Evolutionary conservation across 2,329 filamentous ascomycete genomes (phyloP).

Genomic region (Clonostachys rhizophaga): DNA sequence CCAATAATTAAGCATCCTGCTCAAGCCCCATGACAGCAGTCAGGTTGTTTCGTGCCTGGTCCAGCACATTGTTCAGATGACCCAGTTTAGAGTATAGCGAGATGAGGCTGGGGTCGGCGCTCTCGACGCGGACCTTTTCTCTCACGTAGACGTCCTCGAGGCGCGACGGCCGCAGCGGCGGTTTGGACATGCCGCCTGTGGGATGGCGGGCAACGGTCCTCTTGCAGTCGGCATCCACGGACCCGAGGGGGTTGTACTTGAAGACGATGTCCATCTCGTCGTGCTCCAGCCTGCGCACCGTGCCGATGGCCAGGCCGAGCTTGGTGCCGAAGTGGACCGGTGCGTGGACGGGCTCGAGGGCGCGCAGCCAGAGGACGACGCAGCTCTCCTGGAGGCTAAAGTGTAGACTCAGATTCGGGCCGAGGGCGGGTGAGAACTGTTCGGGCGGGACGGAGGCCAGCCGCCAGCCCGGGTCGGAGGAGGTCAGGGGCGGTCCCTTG

Average conservation of each 20-base stretch:
- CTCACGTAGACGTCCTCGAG: conserved; percentile 70
- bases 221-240: conserved; percentile 12
- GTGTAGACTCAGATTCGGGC: conserved; percentile 68
- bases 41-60: conserved; percentile 66
- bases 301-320: conserved; percentile 66
- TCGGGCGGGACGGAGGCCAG: conserved; percentile 33
- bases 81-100: conserved; percentile 78
- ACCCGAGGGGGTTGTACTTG: conserved; percentile 42
- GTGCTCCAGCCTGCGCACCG: conserved; percentile 60
- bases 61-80: conserved; percentile 70
- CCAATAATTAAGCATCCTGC: background rate
- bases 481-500: conserved; percentile 43
- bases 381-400: conserved; percentile 65
- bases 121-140: conserved; percentile 87
- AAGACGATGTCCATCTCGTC: conserved; percentile 80
- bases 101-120: conserved; percentile 81
- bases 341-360: conserved; percentile 63
- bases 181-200: background rate
- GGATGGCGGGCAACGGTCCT: background rate
- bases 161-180: background rate
- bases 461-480: conserved; percentile 36
- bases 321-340: conserved; percentile 59
- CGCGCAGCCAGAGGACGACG: conserved; percentile 65
- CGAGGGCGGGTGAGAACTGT: conserved; percentile 38
- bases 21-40: conserved; percentile 70